Percentiles rank a stretch among this genome's conserved stretches.
Conservation (phyloP, 2,329 filamentous ascomycete species). For the Didymosphaeria variabile region DNA sequence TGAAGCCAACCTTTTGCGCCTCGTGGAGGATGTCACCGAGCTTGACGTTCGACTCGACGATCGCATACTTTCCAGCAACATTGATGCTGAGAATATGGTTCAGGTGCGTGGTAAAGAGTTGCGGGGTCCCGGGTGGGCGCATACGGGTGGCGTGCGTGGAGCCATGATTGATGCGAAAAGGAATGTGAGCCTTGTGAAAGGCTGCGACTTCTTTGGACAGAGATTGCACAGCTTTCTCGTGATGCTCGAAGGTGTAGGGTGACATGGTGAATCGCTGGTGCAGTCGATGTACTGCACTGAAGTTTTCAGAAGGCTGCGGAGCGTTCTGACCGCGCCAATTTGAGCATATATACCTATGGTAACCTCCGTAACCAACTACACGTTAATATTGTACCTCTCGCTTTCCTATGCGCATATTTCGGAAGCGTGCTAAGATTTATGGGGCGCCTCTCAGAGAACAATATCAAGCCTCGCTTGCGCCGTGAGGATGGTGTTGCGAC, state of each 20-base stretch:
- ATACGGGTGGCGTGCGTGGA: conserved; percentile 63
- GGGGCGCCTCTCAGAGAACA: conserved; percentile 3
- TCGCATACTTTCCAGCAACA: conserved; percentile 60
- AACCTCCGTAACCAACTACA: neutral
- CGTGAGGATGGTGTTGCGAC: neutral
- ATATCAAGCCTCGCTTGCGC: conserved; percentile 3
- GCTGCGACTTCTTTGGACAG: conserved; percentile 53
- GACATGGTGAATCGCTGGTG: conserved; percentile 6
- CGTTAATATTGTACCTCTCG: neutral
- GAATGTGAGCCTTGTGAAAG: conserved; percentile 53
- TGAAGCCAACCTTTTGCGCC: conserved; percentile 60
- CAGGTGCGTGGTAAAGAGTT: conserved; percentile 70
- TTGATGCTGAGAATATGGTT: conserved; percentile 69
- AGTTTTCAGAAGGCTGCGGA: neutral
- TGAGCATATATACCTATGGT: neutral
- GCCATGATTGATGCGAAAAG: conserved; percentile 62
- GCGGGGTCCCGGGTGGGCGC: conserved; percentile 14
- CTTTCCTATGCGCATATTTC: neutral
- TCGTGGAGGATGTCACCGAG: conserved; percentile 68
- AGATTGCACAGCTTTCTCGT: conserved; percentile 40
- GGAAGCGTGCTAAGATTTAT: neutral
- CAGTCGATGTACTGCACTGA: neutral
- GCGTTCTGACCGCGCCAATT: neutral
- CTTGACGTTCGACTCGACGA: conserved; percentile 70
- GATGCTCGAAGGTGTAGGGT: conserved; percentile 10